Evolutionary conservation across 106 monocot genomes (phyloP).

Genomic region (Narthecium ossifragum): DNA sequence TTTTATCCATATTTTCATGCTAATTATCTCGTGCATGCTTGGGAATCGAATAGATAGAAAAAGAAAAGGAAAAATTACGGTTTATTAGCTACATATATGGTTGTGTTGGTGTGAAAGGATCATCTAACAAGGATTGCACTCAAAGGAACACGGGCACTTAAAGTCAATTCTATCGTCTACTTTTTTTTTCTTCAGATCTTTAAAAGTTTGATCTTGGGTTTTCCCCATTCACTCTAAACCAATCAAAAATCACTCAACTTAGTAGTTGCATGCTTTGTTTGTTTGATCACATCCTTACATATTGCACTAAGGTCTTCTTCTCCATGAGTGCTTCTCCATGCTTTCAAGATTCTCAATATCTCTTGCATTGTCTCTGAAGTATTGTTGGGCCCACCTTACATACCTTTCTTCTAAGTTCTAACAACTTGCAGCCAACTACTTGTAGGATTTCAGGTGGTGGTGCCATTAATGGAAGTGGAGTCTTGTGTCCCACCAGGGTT

Average conservation of each 20-base stretch:
- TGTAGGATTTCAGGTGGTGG: slow-evolving; percentile 15
- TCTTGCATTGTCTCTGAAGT: slow-evolving; percentile 1
- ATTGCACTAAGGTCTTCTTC: too few species aligned
- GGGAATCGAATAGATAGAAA: too few species aligned
- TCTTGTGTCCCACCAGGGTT: slow-evolving; percentile 92
- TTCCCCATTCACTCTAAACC: neutral
- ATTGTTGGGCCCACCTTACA: slow-evolving; percentile 7
- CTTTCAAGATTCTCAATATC: neutral
- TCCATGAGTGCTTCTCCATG: neutral
- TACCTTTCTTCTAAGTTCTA: too few species aligned
- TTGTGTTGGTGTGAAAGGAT: slow-evolving; percentile 17
- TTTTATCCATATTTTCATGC: too few species aligned
- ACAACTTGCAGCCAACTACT: neutral
- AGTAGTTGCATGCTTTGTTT: neutral
- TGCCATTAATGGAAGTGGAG: slow-evolving; percentile 49
- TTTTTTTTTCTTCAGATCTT: slow-evolving; percentile 3
- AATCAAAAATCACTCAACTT: too few species aligned
- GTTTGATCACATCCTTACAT: too few species aligned
- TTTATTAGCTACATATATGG: too few species aligned
- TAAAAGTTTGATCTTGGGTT: neutral
- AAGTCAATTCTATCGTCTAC: slow-evolving; percentile 35
- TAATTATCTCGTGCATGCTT: too few species aligned
- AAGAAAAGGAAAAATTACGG: too few species aligned
- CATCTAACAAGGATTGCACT: slow-evolving; percentile 38
- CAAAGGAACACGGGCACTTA: slow-evolving; percentile 25